Base-by-base conservation (phyloP, 495 filamentous ascomycete genomes). In the Trichoderma gamsii region DNA sequence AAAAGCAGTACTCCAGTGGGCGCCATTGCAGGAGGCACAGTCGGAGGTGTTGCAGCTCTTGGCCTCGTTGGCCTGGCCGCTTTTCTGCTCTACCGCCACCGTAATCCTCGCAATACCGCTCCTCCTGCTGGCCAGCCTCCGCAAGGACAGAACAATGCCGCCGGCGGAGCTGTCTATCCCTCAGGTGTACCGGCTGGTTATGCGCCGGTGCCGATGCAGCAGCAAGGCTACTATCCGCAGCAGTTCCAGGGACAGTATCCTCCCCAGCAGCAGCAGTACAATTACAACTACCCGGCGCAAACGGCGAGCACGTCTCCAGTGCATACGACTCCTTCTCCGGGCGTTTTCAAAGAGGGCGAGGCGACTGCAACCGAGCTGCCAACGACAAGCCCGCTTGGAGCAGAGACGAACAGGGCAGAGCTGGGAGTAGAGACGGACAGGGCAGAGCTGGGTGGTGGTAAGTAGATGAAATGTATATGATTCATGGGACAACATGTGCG, bases 1-100 rank as follows among this genome's bases (percentile, higher is more conserved):
- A 65, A 35, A 35, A 35, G 63, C 41, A 41, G 35, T 32, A 41
- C 63, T 4, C 13, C 13, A 7, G 63, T 65, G 4, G 63, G 32
- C 13, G 63, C 63, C 63, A 65, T 65, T 32, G 63, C 29, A 1
- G 63, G 63, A 21, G 63, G 63, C 1, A 41, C 32, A 41, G 63
- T 65, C 29, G 63, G 63, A 38, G 63, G 63, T 15, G 63, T 65
- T 3, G 63, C 63, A 18, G 63, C 63, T 11, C 27, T 65, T n/a
- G 63, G 63, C 32, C 63, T 65, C 29, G 63, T 65, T 18, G 63
- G 63, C 63, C 32, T 65, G 2, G 29, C 32, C 15, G 32, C 32
- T 15, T 65, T 41, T 15, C 63, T 65, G 1, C 25, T 65, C 35
- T 11, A 41, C 29, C 63, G 63, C 13, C 29, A n/a, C 13, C 32